Evolutionary conservation across 2,329 filamentous ascomycete genomes (phyloP), one percentile per base, ranked within the genome.

Genomic region (Colletotrichum viniferum): DNA sequence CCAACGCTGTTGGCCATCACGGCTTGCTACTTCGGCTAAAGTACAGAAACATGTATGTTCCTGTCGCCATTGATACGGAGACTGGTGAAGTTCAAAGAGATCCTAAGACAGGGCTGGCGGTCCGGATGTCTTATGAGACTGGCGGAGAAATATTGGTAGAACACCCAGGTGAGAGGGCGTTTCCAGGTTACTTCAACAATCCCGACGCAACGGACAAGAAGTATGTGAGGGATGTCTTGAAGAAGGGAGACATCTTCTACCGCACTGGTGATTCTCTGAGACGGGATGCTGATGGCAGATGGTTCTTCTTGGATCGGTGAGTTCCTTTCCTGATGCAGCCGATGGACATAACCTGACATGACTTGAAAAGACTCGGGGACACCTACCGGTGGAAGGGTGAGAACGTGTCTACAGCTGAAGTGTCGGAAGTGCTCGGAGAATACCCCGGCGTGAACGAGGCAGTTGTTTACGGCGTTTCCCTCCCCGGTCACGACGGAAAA

Each of bases 131-230:
- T 0, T 94, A 94, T 80, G 90, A 92, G 16, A 87, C 91, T 56
- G 94, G 94, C 5, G 94, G 94, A n/a, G 94, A 96, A 83, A 94
- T 96, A 16, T 84, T 96, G 32, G 90, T 95, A n/a, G 81, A 87
- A 1, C 87, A 93, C 18, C 88, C 91, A 0, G 85, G 87, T 64
- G 88, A 90, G 60, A 84, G 89, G 13, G 86, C 86, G 9, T 96
- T 94, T 81, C 88, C 90, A 14, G 94, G 94, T 2, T 96, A 96
- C 82, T 93, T 91, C 83, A 90, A 91, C 74, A 93, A 95, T 80
- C 86, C 88, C 0, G 88, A 90, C 48, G 94, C 94, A 0, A 95
- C 94, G 0, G 82, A 87, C 14, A 92, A 92, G 83, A 95, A 94
- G 79, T 91, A 92, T 76, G 85, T 92, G 12, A 85, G 87, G 16